Percentiles rank a stretch among this genome's conserved stretches.
These are phyloP conservation scores for Alternaria incomplexa DNA, from an alignment of 2,329 filamentous ascomycete genomes.

Conservation along the genomic window DNA sequence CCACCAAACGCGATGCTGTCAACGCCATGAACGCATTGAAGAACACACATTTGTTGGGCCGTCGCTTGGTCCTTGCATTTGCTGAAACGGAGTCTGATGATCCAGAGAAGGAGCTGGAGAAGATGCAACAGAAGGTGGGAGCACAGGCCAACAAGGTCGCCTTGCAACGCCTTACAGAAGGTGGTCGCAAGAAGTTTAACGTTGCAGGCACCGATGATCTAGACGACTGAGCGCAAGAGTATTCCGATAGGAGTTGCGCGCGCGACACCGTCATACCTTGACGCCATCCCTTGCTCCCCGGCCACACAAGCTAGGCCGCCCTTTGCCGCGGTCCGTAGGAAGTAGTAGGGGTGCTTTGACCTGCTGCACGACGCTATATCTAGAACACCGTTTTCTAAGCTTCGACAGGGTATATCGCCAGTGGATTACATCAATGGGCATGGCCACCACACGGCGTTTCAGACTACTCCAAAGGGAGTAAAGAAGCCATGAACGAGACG, in stretches of 20 bases:
- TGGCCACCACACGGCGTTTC: slow-evolving; percentile 44
- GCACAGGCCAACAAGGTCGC: slow-evolving; percentile 90
- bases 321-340: slow-evolving; percentile 38
- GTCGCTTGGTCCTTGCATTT: slow-evolving; percentile 88
- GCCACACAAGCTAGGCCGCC: slow-evolving; percentile 41
- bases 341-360: slow-evolving; percentile 35
- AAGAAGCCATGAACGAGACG: slow-evolving; percentile 41
- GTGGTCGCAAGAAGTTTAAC: slow-evolving; percentile 86
- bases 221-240: slow-evolving; percentile 45
- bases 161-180: slow-evolving; percentile 83
- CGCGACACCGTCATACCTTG: slow-evolving; percentile 41
- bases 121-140: slow-evolving; percentile 95
- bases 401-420: slow-evolving; percentile 35
- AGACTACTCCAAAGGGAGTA: slow-evolving; percentile 31
- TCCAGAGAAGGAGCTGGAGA: slow-evolving; percentile 93
- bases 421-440: slow-evolving; percentile 43
- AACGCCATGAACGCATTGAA: slow-evolving; percentile 90
- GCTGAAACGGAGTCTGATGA: slow-evolving; percentile 87
- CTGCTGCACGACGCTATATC: slow-evolving; percentile 40
- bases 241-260: slow-evolving; percentile 34
- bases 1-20: slow-evolving; percentile 84
- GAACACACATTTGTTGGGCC: slow-evolving; percentile 91
- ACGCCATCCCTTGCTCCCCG: slow-evolving; percentile 42
- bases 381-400: slow-evolving; percentile 34
- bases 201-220: slow-evolving; percentile 72